Base-by-base conservation (phyloP, 805 yeast species). In the Lipomyces oligophaga region DNA sequence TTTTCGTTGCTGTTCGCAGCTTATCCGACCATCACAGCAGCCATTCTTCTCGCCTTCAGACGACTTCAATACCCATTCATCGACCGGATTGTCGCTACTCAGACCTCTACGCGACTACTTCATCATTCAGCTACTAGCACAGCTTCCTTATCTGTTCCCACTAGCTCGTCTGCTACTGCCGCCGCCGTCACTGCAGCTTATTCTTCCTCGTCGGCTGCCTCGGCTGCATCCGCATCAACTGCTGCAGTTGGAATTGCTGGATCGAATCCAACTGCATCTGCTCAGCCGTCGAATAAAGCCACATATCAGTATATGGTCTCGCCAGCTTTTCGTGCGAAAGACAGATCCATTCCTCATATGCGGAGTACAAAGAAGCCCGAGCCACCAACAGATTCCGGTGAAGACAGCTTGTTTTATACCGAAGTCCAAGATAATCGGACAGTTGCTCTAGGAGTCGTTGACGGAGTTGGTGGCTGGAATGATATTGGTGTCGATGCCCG, bases 401-500 rank as follows among this genome's bases (percentile, higher is more conserved):
- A 58, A 33, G 62, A 58, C 41, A 39, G 57, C 10, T 59, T 52
- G 31, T 58, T 58, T 34, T 22, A 30, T 28, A n/a, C 49, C n/a
- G 40, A 26, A 22, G 27, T 57, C 10, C 41, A 43, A 15, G 52
- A 58, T 27, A 45, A 49, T 5, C 41, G 41, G 15, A 59, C 59
- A 3, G 49, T 57, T 18, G 63, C 62, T 3, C 50, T 58, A 3
- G 62, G 63, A 6, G 61, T 58, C 4, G 67, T 96, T 4, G 98
- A 90, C 67, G 98, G 98, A 11, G 97, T 93, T 3, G 97, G 97
- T 13, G 97, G 97, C 2, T 90, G 97, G 97, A 77, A 85, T 1
- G 93, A 85, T 51, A 81, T 85, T 38, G 97, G 97, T 0, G 83
- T 79, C 59, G 96, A 90, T 63, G 85, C 96, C 1, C 77, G 87